Base-by-base conservation (phyloP, 257 asterid species). In the Gardenia jasminoides region DNA sequence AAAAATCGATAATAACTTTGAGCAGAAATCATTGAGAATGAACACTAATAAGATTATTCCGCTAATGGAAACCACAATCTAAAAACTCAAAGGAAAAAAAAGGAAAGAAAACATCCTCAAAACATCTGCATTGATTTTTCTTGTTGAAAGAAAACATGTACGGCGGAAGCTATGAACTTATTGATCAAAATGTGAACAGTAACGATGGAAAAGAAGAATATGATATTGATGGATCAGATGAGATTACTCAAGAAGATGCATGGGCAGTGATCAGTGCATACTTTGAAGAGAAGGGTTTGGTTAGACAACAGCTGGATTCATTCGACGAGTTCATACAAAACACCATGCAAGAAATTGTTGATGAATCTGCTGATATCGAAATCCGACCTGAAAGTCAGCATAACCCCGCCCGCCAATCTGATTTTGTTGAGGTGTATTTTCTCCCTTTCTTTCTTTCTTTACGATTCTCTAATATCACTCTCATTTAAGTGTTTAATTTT, bases 341-440 rank as follows among this genome's bases (percentile, higher is more conserved):
- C 69, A 86, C 92, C 7, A 88, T 88, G 92, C 92, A 88, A 83
- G 92, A 88, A 50, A 88, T 88, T 48, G 92, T 88, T 2, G 92
- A 88, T 44, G 90, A 88, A 78, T 83, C 92, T 56, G 82, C 90
- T 41, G 81, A 84, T 78, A 84, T 88, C 13, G 92, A 88, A 88
- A 86, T 88, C 79, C 89, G 92, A 0, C 92, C 89, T 61, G 92
- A 88, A 58, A 47, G 87, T 0, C 88, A 87, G 76, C 92, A 88
- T 68, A 83, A 86, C 64, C 89, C 90, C 1, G 85, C 81, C 61
- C 86, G 85, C 65, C 84, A 76, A 79, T 81, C 88, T 66, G 91
- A 89, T 1, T 87, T 82, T 10, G 85, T 79, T 22, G 91, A 87
- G 91, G 58, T 52, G 91, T 85, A 47, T 70, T 33, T 28, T 70